Evolutionary conservation across 345 rosid genomes (phyloP).

Genomic region (Eucalyptus sp.): DNA sequence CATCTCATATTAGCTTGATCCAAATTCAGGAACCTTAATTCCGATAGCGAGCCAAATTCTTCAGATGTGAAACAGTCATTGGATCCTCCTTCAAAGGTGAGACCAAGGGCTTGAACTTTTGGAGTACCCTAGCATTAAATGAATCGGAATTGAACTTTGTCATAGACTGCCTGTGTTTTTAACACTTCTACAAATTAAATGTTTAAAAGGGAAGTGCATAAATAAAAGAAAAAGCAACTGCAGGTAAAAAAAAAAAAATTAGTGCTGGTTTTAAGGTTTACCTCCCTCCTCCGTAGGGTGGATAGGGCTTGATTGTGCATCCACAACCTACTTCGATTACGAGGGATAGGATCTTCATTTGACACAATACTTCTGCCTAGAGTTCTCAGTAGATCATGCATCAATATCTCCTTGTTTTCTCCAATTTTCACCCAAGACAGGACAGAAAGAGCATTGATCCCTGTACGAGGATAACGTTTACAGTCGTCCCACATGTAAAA

Average conservation of each 20-base stretch:
- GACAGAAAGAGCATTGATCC: fast-evolving
- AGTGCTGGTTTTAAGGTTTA: not conserved
- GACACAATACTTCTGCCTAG: fast-evolving
- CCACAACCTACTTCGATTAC: not conserved
- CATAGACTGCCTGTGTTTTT: not conserved
- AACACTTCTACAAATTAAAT: not conserved
- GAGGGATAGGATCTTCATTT: fast-evolving
- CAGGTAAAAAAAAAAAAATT: not conserved
- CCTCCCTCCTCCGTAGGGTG: fast-evolving
- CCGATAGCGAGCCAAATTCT: too few relatives aligned
- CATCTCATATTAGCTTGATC: too few relatives aligned
- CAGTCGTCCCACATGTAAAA: not conserved
- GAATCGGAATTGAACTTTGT: not conserved
- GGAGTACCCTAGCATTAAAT: not conserved
- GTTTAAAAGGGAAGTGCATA: fast-evolving
- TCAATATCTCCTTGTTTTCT: not conserved
- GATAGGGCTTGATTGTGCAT: fast-evolving
- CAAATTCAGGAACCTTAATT: too few relatives aligned
- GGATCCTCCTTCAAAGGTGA: not conserved
- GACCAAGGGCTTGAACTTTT: not conserved
- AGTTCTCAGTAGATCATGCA: not conserved
- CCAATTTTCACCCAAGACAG: not conserved
- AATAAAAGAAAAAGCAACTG: not conserved
- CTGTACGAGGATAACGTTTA: fast-evolving
- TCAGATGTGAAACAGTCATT: too few relatives aligned